Evolutionary conservation across 2,329 filamentous ascomycete genomes (phyloP).

Genomic region (Hypoxylon sp.): DNA sequence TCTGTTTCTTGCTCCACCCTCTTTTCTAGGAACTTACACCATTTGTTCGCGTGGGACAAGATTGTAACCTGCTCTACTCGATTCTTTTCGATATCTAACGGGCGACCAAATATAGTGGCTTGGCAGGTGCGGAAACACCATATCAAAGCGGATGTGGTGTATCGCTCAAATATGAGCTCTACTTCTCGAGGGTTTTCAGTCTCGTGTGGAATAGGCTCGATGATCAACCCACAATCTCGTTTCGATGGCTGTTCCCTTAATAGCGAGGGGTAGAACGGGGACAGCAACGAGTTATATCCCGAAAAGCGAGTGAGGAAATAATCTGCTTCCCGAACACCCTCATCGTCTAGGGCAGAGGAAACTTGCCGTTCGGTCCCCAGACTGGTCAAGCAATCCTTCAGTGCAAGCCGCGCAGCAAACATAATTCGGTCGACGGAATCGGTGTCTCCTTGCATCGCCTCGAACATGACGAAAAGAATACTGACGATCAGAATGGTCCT

Average conservation of each 20-base stretch:
- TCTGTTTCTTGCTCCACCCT: constrained; percentile 32
- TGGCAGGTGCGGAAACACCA: constrained; percentile 36
- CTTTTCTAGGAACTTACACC: constrained; percentile 29
- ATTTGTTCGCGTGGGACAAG: constrained; percentile 18
- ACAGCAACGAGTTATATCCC: constrained; percentile 30
- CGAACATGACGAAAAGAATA: constrained; percentile 42
- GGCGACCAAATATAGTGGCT: constrained; percentile 1
- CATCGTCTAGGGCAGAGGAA: constrained; percentile 37
- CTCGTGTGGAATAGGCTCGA: constrained; percentile 14
- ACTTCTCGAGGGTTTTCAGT: constrained; percentile 6
- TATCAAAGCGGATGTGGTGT: constrained; percentile 32
- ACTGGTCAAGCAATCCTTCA: constrained; percentile 30
- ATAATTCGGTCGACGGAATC: constrained; percentile 39
- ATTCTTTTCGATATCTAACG: constrained; percentile 18
- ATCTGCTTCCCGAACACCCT: constrained; percentile 42
- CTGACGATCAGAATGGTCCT: constrained; percentile 40
- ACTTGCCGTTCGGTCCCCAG: constrained; percentile 6
- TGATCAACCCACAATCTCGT: constrained; percentile 7
- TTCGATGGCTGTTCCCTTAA: constrained; percentile 22
- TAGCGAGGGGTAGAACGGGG: constrained; percentile 32
- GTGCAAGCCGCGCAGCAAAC: constrained; percentile 19
- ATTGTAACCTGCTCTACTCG: constrained; percentile 27
- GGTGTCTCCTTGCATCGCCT: constrained; percentile 41
- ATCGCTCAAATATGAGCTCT: constrained; percentile 28
- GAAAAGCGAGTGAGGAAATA: constrained; percentile 42